Evolutionary conservation across 345 rosid genomes (phyloP).

Genomic region (Aquilaria sinensis): DNA sequence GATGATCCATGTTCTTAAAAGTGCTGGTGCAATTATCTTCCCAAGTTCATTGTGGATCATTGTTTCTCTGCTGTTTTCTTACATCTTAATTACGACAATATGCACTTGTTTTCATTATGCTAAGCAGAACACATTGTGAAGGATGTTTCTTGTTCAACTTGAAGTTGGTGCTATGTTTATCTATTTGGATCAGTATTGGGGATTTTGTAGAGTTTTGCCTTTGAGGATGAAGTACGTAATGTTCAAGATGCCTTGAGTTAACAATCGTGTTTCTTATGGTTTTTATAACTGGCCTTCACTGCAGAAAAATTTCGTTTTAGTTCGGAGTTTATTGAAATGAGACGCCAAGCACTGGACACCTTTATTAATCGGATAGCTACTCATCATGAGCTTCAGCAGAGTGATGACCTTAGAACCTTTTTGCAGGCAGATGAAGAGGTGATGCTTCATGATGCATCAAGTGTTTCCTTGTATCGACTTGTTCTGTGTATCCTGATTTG

Average conservation of each 20-base stretch:
- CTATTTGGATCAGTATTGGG: no score
- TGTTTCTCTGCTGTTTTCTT: no score
- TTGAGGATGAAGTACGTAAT: no score
- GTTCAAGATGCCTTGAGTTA: neutral
- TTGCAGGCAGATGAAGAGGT: constrained; percentile 99
- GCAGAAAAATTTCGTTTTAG: constrained; percentile 97
- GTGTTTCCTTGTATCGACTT: neutral
- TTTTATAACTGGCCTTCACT: constrained; percentile 2
- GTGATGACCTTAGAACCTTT: constrained; percentile 92
- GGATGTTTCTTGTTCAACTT: no score
- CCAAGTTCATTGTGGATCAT: no score
- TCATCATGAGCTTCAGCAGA: constrained; percentile 79
- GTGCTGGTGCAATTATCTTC: no score
- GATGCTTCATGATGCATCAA: constrained; percentile 3
- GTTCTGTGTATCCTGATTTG: neutral
- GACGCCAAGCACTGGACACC: constrained; percentile 81
- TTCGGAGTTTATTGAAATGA: constrained; percentile 96
- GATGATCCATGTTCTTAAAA: no score
- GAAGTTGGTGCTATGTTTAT: no score
- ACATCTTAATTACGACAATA: no score
- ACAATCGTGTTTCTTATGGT: neutral
- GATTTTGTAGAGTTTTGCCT: no score
- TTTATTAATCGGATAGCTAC: constrained; percentile 91
- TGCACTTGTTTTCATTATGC: no score
- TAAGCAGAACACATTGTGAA: no score